Conservation (phyloP, 2,329 filamentous ascomycete genomes). For the Aureobasidium leucospermi region DNA sequence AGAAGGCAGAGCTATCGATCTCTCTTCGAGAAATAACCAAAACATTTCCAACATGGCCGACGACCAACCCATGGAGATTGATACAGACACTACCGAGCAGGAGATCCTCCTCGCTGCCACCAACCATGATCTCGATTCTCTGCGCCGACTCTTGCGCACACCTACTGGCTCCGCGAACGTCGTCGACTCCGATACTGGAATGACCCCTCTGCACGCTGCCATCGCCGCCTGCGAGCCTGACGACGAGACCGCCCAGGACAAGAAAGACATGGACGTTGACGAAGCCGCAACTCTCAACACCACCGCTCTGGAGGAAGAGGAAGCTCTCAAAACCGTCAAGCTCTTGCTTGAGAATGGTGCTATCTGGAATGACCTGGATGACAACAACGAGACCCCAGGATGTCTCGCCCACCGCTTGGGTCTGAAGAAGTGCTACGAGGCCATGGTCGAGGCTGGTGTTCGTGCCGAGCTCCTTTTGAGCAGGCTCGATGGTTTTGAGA, state of each 20-base stretch:
- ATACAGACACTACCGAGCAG: conserved; percentile 44
- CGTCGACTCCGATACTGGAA: conserved; percentile 77
- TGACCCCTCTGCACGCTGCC: conserved; percentile 81
- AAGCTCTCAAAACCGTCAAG: conserved; percentile 60
- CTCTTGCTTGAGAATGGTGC: conserved; percentile 80
- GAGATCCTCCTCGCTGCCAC: conserved; percentile 59
- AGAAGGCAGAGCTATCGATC: not conserved
- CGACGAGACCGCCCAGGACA: conserved; percentile 26
- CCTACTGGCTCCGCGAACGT: conserved; percentile 54
- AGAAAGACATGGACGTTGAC: conserved; percentile 22
- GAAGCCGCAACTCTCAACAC: conserved; percentile 28
- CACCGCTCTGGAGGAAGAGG: conserved; percentile 41
- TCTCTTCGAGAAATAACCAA: not conserved
- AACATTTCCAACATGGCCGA: conserved; percentile 5
- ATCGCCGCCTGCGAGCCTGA: conserved; percentile 56
- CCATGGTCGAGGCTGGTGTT: conserved; percentile 84
- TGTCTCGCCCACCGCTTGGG: conserved; percentile 70
- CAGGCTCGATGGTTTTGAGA: conserved; percentile 73
- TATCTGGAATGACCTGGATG: conserved; percentile 95
- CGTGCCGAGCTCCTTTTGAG: conserved; percentile 81
- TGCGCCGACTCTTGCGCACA: conserved; percentile 62
- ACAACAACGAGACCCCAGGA: conserved; percentile 80
- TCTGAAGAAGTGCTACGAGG: conserved; percentile 63
- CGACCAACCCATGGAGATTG: conserved; percentile 21
- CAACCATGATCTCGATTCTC: conserved; percentile 57